phyloP scores from a whole-genome alignment of 768 basidiomycete species.

The Arthromyces matolae region DNA sequence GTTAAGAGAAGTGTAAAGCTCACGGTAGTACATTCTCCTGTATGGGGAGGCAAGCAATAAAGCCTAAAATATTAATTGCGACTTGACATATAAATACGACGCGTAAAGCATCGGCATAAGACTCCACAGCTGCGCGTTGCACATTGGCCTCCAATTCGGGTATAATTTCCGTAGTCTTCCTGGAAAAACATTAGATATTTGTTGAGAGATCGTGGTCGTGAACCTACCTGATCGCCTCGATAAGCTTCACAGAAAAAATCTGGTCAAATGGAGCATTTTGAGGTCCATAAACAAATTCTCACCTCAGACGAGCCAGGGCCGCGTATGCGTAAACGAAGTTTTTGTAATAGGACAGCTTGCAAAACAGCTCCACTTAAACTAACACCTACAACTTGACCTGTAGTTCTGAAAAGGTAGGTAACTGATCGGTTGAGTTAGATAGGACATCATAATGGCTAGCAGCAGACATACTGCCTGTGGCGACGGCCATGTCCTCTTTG shows the following conservation, averaged over 20 bases:
- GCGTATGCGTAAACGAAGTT: slow-evolving; percentile 70
- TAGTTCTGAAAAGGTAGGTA: slow-evolving; percentile 90
- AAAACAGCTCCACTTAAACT: slow-evolving; percentile 81
- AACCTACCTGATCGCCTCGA: slow-evolving; percentile 62
- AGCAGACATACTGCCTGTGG: slow-evolving; percentile 85
- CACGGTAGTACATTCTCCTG: slow-evolving; percentile 69
- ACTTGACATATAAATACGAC: slow-evolving; percentile 81
- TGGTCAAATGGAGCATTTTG: slow-evolving; percentile 11
- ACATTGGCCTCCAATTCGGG: slow-evolving; percentile 53
- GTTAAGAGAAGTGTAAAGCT: slow-evolving; percentile 17
- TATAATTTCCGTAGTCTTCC: slow-evolving; percentile 73
- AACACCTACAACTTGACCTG: slow-evolving; percentile 94
- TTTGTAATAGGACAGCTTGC: slow-evolving; percentile 70
- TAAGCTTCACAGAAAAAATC: slow-evolving; percentile 45
- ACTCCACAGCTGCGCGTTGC: slow-evolving; percentile 62
- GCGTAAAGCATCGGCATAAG: slow-evolving; percentile 76
- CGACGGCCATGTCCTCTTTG: slow-evolving; percentile 81
- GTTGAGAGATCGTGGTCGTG: slow-evolving; percentile 5
- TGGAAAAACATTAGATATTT: slow-evolving; percentile 23
- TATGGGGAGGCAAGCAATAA: slow-evolving; percentile 71
- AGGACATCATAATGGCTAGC: no score
- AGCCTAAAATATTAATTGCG: slow-evolving; percentile 59
- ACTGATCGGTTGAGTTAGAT: no score
- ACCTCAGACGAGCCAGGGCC: slow-evolving; percentile 75
- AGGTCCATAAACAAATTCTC: slow-evolving; percentile 16